Percentiles rank a stretch among this genome's conserved stretches.
Conservation (phyloP, 805 yeast species). For the Teunomyces stri region DNA sequence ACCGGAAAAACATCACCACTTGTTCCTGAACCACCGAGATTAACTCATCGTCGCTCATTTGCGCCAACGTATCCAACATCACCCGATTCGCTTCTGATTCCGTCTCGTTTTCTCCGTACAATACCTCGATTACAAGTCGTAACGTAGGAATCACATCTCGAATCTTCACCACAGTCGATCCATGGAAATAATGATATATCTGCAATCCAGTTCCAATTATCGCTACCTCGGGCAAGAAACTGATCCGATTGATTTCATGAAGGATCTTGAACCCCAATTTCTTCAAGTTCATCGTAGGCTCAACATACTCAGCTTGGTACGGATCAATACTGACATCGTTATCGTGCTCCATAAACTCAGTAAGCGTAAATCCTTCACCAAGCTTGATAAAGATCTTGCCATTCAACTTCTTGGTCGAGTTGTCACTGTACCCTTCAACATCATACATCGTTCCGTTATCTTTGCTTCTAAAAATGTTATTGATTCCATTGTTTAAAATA, state of each 20-base stretch:
- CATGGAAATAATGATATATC: conserved; percentile 26
- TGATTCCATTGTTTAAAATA: conserved; percentile 35
- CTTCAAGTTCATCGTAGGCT: conserved; percentile 33
- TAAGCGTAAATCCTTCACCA: conserved; percentile 30
- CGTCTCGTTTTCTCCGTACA: conserved; percentile 19
- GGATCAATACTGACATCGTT: conserved; percentile 5
- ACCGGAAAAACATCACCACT: conserved; percentile 26
- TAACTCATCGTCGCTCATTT: conserved; percentile 21
- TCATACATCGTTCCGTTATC: conserved; percentile 8
- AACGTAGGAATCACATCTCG: conserved; percentile 28
- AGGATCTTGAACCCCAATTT: conserved; percentile 53
- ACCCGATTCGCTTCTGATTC: conserved; percentile 20
- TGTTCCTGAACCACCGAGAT: conserved; percentile 22
- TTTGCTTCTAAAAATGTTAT: conserved; percentile 20
- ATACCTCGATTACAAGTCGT: conserved; percentile 20
- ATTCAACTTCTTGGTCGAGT: conserved; percentile 22
- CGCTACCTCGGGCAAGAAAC: conserved; percentile 53
- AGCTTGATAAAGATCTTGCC: conserved; percentile 39
- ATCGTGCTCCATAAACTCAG: conserved; percentile 21
- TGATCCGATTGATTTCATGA: conserved; percentile 49
- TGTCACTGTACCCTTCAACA: conserved; percentile 29
- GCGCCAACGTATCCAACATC: conserved; percentile 17
- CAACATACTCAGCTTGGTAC: conserved; percentile 5
- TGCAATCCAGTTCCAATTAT: conserved; percentile 46
- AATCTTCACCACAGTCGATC: conserved; percentile 1